Conservation (phyloP, 345 rosid genomes). For the Combretum micranthum region DNA sequence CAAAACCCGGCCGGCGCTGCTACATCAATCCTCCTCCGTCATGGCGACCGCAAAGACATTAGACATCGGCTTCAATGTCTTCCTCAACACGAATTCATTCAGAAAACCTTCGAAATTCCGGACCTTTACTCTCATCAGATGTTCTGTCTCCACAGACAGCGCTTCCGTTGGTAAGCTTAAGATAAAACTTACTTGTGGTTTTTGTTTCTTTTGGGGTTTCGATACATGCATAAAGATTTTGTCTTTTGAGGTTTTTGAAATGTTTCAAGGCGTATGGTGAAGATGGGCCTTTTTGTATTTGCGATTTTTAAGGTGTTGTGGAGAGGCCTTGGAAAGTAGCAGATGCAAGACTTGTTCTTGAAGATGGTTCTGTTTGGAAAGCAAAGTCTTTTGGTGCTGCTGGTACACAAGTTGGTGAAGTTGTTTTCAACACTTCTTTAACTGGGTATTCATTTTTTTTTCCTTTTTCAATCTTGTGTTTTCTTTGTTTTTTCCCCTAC, state of each 20-base stretch:
- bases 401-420: conserved; percentile 92
- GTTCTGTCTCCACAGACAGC: conserved; percentile 40
- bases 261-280: too few relatives aligned
- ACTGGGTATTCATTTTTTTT: conserved; percentile 50
- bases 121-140: conserved; percentile 34
- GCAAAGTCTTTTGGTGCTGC: conserved; percentile 96
- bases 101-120: conserved; percentile 10
- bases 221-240: background rate
- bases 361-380: conserved; percentile 89
- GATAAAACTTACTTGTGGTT: background rate
- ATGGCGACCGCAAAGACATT: conserved; percentile 8
- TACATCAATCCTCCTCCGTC: too few relatives aligned
- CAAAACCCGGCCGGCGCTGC: too few relatives aligned
- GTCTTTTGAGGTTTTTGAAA: background rate
- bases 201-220: background rate
- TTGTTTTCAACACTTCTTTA: conserved; percentile 91
- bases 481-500: background rate
- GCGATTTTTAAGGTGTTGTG: conserved; percentile 26
- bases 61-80: background rate
- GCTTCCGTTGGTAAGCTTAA: conserved; percentile 38
- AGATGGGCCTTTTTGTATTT: background rate
- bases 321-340: conserved; percentile 85
- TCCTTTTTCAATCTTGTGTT: background rate
- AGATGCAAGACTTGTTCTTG: conserved; percentile 84
- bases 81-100: background rate